Percentiles rank a stretch among this genome's conserved stretches.
Evolutionary conservation across 148 eudicot species (phyloP).

Genomic region (Arbutus unedo): DNA sequence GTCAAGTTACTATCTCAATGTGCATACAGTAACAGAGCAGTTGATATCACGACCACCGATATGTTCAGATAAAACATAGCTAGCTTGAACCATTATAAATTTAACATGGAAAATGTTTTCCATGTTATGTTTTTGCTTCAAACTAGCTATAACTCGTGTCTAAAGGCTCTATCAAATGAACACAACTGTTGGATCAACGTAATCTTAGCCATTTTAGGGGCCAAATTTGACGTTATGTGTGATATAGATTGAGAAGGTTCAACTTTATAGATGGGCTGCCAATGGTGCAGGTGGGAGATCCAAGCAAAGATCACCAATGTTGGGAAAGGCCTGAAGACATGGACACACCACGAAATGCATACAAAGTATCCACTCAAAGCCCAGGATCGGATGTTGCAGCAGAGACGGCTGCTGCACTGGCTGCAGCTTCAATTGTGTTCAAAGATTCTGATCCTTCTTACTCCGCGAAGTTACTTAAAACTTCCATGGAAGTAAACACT

Average conservation of each 20-base stretch:
- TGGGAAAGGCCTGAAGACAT: constrained; percentile 99
- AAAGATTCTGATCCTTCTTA: constrained; percentile 67
- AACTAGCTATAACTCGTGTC: background rate
- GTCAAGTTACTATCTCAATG: background rate
- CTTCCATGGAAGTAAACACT: constrained; percentile 47
- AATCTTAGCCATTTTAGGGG: background rate
- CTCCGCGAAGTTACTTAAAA: constrained; percentile 48
- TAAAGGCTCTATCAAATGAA: background rate
- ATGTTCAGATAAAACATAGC: background rate
- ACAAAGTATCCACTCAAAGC: constrained; percentile 54
- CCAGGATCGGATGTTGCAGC: constrained; percentile 98
- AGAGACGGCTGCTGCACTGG: constrained; percentile 87
- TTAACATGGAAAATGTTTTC: background rate
- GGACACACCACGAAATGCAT: constrained; percentile 82
- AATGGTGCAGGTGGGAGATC: constrained; percentile 67
- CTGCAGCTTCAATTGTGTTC: constrained; percentile 88
- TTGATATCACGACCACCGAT: background rate
- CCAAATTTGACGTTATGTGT: background rate
- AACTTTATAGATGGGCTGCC: background rate
- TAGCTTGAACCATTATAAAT: background rate
- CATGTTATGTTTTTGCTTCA: too few species aligned
- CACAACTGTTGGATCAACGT: background rate
- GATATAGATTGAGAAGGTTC: background rate
- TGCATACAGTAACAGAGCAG: background rate
- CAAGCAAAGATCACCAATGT: constrained; percentile 67